Evolutionary conservation across 257 asterid genomes (phyloP), one percentile per base, ranked within the genome.

Genomic region (Plantago ovata): DNA sequence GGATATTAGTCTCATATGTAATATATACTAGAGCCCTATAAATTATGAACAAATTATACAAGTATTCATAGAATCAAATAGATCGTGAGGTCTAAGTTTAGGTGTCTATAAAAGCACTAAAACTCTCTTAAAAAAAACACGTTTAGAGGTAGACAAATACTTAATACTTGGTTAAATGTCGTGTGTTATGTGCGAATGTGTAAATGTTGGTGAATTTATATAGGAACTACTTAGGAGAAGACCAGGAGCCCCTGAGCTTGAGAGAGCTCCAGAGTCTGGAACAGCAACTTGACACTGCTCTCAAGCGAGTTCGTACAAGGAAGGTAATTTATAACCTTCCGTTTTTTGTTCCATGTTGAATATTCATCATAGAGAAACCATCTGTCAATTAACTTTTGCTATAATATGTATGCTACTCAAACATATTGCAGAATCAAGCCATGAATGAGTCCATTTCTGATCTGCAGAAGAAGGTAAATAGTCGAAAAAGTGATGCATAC

Each of bases 191-290:
- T 9, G 13, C 3, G n/a, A n/a, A n/a, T n/a, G n/a, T n/a, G n/a
- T n/a, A n/a, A 5, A 32, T 1, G 14, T 53, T 15, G 39, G 10
- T 33, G 28, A 16, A 18, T 49, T 12, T 10, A 3, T 63, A 42
- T 33, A 89, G 96, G 81, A 81, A 81, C 63, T 85, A 75, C 48
- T 74, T 48, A 13, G 96, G 96, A 53, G 84, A 89, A 55, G 92
- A 80, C 59, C 63, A 84, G 70, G 89, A 81, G 54, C 76, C 85
- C 20, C 83, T 89, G 10, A 72, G 80, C 76, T 24, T 84, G 68
- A 77, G 89, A 64, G 94, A 89, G 79, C 94, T 89, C 57, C 96
- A 81, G 66, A 83, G 80, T 69, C 53, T 85, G 79, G 89, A 89
- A 69, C 94, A 76, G 69, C 95, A 89, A 66, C 80, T 89, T 40